Percentiles rank a stretch among this genome's conserved stretches.
phyloP scores from a whole-genome alignment of 2,329 filamentous ascomycete genomes.

The Penicillium hordei region DNA sequence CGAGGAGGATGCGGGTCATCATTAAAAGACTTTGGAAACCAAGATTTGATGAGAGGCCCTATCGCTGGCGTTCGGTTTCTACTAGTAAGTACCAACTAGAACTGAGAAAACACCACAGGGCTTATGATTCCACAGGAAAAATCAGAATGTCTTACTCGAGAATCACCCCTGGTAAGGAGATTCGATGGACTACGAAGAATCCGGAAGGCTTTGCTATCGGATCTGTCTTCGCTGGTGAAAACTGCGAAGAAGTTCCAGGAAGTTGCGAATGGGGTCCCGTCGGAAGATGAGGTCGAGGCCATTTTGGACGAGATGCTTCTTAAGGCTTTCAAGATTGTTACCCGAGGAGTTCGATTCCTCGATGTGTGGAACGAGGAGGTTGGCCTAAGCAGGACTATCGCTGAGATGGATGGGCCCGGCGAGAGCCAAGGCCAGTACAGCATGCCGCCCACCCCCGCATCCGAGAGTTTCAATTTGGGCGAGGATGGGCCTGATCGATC shows the following conservation, averaged over 20 bases:
- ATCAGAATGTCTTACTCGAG: constrained; percentile 81
- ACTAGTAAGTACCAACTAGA: constrained; percentile 61
- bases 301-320: constrained; percentile 90
- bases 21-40: constrained; percentile 76
- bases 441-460: constrained; percentile 39
- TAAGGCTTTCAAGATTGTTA: constrained; percentile 93
- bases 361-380: constrained; percentile 72
- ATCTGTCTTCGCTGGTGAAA: constrained; percentile 86
- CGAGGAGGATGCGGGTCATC: constrained; percentile 74
- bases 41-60: constrained; percentile 91
- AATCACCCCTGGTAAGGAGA: constrained; percentile 70
- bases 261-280: constrained; percentile 54
- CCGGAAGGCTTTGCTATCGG: constrained; percentile 83
- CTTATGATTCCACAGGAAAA: constrained; percentile 63
- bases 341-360: constrained; percentile 81
- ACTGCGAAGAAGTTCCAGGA: constrained; percentile 83
- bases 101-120: background rate
- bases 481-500: constrained; percentile 31
- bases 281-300: constrained; percentile 43
- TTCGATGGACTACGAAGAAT: constrained; percentile 75
- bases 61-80: constrained; percentile 91
- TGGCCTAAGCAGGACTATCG: constrained; percentile 45
- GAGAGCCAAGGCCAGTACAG: constrained; percentile 26
- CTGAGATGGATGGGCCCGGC: constrained; percentile 35
- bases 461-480: constrained; percentile 38